Evolutionary conservation across 176 grass and related monocot genomes (phyloP).

Genomic region (Pharus latifolius): DNA sequence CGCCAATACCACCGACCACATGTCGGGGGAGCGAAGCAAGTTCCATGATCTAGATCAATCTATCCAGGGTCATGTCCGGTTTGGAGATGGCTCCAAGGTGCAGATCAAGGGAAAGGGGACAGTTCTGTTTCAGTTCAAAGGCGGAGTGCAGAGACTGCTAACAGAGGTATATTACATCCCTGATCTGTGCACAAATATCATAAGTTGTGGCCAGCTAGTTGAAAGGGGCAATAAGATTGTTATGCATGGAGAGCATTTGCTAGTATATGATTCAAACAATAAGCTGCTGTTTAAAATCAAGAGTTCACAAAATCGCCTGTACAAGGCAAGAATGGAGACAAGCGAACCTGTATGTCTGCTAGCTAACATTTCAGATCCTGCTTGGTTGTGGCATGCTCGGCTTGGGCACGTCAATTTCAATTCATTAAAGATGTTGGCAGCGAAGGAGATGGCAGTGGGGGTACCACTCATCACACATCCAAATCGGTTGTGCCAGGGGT

Average conservation of each 20-base stretch:
- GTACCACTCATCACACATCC: not conserved
- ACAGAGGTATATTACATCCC: not conserved
- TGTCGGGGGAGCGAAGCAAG: not conserved
- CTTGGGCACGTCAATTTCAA: not conserved
- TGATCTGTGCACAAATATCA: not conserved
- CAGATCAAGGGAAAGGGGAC: not conserved
- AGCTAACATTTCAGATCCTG: no score
- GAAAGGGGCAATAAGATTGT: not conserved
- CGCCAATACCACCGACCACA: not conserved
- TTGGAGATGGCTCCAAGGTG: not conserved
- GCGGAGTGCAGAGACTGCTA: not conserved
- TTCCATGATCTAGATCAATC: not conserved
- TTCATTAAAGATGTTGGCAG: rapidly evolving
- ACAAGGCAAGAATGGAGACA: no score
- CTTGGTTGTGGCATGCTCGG: not conserved
- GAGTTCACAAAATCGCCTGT: no score
- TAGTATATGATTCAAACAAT: not conserved
- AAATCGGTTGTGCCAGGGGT: not conserved
- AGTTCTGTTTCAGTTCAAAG: not conserved
- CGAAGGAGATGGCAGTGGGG: not conserved
- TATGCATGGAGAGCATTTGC: not conserved
- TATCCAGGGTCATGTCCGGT: not conserved
- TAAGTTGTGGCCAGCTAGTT: not conserved
- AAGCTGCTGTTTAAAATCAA: no score
- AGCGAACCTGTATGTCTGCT: no score